Base-by-base conservation (phyloP, 2,329 filamentous ascomycete genomes). In the Neospermospora avenae region DNA sequence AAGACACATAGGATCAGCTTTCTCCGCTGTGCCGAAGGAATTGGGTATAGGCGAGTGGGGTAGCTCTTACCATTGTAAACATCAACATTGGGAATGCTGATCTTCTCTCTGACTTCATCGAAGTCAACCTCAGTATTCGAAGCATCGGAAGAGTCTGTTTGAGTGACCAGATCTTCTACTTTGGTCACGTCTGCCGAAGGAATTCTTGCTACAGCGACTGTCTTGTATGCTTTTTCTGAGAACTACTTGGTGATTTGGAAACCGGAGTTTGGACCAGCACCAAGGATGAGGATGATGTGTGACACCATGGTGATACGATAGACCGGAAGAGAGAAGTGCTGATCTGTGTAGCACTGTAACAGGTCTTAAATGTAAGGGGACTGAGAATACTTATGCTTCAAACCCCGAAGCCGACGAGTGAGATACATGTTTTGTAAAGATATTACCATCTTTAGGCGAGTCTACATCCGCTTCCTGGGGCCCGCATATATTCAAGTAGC, bases 11-110 rank as follows among this genome's bases (percentile, higher is more conserved):
- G n/a, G n/a, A n/a, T n/a, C n/a, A n/a, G n/a, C n/a, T n/a, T n/a
- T n/a, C n/a, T n/a, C n/a, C n/a, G n/a, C n/a, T n/a, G n/a, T n/a
- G n/a, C n/a, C n/a, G n/a, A n/a, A n/a, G n/a, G n/a, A n/a, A n/a
- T n/a, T n/a, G n/a, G n/a, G n/a, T n/a, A n/a, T n/a, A n/a, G n/a
- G n/a, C n/a, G n/a, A n/a, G n/a, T n/a, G n/a, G n/a, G n/a, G n/a
- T n/a, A 18, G 24, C 20, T 18, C 48, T 22, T 68, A 73, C 71
- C 71, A 63, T 78, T 79, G 61, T 78, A 78, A 1, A 79, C 70
- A 16, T 78, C 74, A 2, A 80, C 77, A 57, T 72, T 75, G 6
- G 77, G 77, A n/a, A 70, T 55, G 18, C 74, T 71, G 34, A 54
- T 56, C 28, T 44, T 39, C 13, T 63, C 25, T 53, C 75, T 75